These are phyloP conservation scores for Huiozyma sinensis DNA, from an alignment of 805 yeast genomes.

Conservation along the genomic window DNA sequence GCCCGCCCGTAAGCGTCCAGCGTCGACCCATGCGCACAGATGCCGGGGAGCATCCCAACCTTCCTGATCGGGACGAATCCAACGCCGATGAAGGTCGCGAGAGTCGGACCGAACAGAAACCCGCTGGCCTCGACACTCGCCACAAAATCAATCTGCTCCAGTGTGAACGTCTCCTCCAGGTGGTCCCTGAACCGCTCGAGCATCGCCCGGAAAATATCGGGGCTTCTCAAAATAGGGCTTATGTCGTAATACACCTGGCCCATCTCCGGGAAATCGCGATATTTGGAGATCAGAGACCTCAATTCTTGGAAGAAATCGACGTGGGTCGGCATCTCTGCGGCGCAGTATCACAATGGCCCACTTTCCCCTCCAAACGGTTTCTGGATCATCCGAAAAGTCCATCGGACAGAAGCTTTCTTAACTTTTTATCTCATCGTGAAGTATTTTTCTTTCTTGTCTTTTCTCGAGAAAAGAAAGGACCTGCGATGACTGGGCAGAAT, in stretches of 20 bases:
- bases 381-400: neutral
- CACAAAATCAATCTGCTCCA: slow-evolving; percentile 65
- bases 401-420: neutral
- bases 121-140: slow-evolving; percentile 96
- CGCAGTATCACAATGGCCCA: too few species aligned
- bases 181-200: slow-evolving; percentile 75
- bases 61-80: slow-evolving; percentile 96
- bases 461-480: too few species aligned
- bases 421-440: neutral
- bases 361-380: neutral
- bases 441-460: too few species aligned
- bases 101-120: slow-evolving; percentile 86
- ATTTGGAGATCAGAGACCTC: slow-evolving; percentile 51
- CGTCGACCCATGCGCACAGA: too few species aligned
- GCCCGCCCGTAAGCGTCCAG: too few species aligned
- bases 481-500: too few species aligned
- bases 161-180: slow-evolving; percentile 43
- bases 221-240: slow-evolving; percentile 80
- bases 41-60: slow-evolving; percentile 88
- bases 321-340: neutral
- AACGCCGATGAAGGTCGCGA: slow-evolving; percentile 78
- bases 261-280: slow-evolving; percentile 85
- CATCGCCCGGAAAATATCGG: slow-evolving; percentile 67
- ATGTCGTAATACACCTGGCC: slow-evolving; percentile 93
- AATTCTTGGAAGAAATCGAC: slow-evolving; percentile 27